Conservation (phyloP, 192 early-diverging fungal genomes). For the Helicostylum pulchrum region DNA sequence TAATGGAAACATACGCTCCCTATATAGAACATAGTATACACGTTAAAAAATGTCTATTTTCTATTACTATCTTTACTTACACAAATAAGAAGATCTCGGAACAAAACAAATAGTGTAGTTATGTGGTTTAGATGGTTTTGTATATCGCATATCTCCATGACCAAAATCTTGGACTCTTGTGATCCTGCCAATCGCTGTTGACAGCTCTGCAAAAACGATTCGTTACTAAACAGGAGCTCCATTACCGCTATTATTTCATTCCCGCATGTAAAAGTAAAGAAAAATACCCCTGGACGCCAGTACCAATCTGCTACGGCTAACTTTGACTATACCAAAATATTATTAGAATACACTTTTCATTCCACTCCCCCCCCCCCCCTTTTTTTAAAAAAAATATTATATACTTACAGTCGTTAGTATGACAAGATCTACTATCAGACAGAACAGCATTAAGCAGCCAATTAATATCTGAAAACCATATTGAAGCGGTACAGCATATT, state of each 20-base stretch:
- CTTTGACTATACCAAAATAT: constrained; percentile 2
- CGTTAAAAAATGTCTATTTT: not conserved
- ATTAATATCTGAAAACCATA: not conserved
- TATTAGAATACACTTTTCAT: not conserved
- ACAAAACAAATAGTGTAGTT: not conserved
- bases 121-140: not conserved
- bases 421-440: constrained; percentile 21
- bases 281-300: constrained; percentile 25
- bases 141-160: not conserved
- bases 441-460: constrained; percentile 12
- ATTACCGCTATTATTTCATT: not conserved
- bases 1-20: constrained; percentile 5
- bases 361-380: too few relatives aligned
- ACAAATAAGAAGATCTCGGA: constrained; percentile 8
- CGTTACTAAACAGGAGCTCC: not conserved
- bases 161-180: not conserved
- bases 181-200: not conserved
- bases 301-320: constrained; percentile 22
- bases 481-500: constrained; percentile 5
- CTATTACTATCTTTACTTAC: not conserved
- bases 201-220: not conserved
- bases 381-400: not conserved
- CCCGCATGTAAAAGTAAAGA: constrained; percentile 6
- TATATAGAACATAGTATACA: not conserved
- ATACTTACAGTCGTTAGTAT: constrained; percentile 22